These are phyloP conservation scores for Schwanniomyces occidentalis DNA, from an alignment of 805 yeast genomes.

Conservation along the genomic window DNA sequence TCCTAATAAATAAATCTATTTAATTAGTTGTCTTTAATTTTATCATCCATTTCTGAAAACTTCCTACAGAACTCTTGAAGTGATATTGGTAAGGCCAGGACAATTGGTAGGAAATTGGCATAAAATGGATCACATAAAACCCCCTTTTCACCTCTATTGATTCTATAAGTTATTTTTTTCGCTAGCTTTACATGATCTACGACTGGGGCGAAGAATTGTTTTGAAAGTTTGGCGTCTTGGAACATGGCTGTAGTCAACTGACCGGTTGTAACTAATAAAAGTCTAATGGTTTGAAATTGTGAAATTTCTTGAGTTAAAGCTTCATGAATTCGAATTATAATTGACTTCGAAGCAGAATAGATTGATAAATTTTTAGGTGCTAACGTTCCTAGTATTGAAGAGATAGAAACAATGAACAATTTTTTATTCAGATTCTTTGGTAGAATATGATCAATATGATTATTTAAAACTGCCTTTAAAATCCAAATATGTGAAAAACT, in stretches of 20 bases:
- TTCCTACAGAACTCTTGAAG: conserved; percentile 36
- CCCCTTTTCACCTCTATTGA: conserved; percentile 43
- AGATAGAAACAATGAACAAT: conserved; percentile 41
- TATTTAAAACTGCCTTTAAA: conserved; percentile 17
- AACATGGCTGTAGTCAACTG: conserved; percentile 53
- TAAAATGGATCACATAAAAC: conserved; percentile 47
- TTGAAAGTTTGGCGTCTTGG: conserved; percentile 41
- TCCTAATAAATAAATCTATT: conserved; percentile 2
- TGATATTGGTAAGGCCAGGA: conserved; percentile 42
- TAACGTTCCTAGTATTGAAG: conserved; percentile 49
- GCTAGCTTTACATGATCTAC: conserved; percentile 42
- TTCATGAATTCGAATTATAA: conserved; percentile 45
- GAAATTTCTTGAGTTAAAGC: conserved; percentile 41
- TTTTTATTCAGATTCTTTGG: conserved; percentile 6
- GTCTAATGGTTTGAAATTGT: conserved; percentile 21
- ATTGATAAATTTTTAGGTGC: conserved; percentile 50
- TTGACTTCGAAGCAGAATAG: conserved; percentile 53
- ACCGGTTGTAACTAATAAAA: conserved; percentile 49
- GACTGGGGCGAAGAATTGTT: conserved; percentile 48
- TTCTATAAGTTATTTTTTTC: conserved; percentile 25
- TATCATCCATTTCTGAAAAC: conserved; percentile 39
- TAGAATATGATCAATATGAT: conserved; percentile 16
- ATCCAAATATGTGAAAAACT: conserved; percentile 31
- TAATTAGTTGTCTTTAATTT: conserved; percentile 18
- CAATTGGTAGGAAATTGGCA: conserved; percentile 43